Evolutionary conservation across 2,329 filamentous ascomycete species (phyloP).

Genomic region (Clonostachys byssicola): DNA sequence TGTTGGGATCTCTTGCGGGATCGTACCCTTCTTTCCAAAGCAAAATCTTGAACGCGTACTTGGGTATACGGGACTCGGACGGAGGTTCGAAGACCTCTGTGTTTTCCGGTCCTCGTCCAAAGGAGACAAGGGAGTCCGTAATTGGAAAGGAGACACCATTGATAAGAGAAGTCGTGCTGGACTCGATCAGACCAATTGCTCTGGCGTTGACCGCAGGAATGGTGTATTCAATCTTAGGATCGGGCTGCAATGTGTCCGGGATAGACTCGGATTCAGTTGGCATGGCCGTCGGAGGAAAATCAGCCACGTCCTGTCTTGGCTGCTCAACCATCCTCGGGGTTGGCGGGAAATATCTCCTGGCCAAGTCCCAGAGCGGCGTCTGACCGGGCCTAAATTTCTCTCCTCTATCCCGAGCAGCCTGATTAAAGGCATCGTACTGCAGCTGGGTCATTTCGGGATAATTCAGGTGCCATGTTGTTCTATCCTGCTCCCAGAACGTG

Average conservation of each 20-base stretch:
- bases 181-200: conserved; percentile 62
- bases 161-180: conserved; percentile 61
- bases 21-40: conserved; percentile 70
- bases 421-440: conserved; percentile 50
- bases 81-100: conserved; percentile 61
- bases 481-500: conserved; percentile 54
- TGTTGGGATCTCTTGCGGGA: conserved; percentile 44
- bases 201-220: conserved; percentile 19
- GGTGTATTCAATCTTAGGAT: conserved; percentile 18
- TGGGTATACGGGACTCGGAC: conserved; percentile 70
- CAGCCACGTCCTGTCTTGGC: not conserved
- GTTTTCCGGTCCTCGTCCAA: conserved; percentile 69
- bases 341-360: conserved; percentile 55
- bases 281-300: conserved; percentile 17
- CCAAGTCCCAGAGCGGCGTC: conserved; percentile 48
- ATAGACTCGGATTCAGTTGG: conserved; percentile 16
- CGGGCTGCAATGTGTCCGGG: conserved; percentile 25
- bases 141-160: conserved; percentile 60
- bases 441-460: conserved; percentile 62
- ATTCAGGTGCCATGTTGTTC: conserved; percentile 52
- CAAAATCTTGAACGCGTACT: conserved; percentile 74
- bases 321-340: conserved; percentile 7
- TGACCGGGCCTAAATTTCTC: conserved; percentile 51
- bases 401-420: conserved; percentile 41
- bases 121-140: conserved; percentile 64